These are phyloP conservation scores for Nitzschia inconspicua DNA, from an alignment of 108 stramenopile genomes.

Conservation along the genomic window DNA sequence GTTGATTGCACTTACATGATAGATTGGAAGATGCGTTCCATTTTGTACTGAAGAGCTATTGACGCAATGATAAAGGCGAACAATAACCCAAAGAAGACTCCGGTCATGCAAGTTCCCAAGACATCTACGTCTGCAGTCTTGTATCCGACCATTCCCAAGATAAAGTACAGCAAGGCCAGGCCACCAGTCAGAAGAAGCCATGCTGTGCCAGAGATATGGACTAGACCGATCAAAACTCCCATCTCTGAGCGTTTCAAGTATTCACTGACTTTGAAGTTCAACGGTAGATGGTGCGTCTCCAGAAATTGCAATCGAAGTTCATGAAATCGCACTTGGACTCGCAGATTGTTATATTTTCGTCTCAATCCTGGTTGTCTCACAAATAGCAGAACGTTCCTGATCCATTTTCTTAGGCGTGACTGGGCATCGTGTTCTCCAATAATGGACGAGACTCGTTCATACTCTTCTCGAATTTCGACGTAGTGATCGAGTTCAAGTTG, in stretches of 20 bases:
- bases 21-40: constrained; percentile 32
- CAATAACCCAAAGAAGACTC: constrained; percentile 36
- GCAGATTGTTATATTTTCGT: constrained; percentile 42
- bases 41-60: constrained; percentile 30
- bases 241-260: constrained; percentile 71
- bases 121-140: constrained; percentile 15
- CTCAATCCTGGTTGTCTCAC: constrained; percentile 27
- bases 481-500: constrained; percentile 83
- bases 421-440: neutral
- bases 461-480: constrained; percentile 86
- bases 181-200: constrained; percentile 72
- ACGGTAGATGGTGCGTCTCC: constrained; percentile 63
- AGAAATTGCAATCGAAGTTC: constrained; percentile 82
- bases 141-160: constrained; percentile 52
- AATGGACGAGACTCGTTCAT: constrained; percentile 46
- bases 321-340: constrained; percentile 82
- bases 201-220: constrained; percentile 65
- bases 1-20: constrained; percentile 31
- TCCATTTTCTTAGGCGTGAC: neutral
- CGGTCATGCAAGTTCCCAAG: constrained; percentile 27
- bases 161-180: constrained; percentile 63
- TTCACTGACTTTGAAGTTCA: constrained; percentile 71
- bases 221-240: constrained; percentile 57
- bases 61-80: constrained; percentile 37
- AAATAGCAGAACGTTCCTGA: neutral